Evolutionary conservation across 2,329 filamentous ascomycete genomes (phyloP), one percentile per base, ranked within the genome.

Genomic region (Zymoseptoria tritici): DNA sequence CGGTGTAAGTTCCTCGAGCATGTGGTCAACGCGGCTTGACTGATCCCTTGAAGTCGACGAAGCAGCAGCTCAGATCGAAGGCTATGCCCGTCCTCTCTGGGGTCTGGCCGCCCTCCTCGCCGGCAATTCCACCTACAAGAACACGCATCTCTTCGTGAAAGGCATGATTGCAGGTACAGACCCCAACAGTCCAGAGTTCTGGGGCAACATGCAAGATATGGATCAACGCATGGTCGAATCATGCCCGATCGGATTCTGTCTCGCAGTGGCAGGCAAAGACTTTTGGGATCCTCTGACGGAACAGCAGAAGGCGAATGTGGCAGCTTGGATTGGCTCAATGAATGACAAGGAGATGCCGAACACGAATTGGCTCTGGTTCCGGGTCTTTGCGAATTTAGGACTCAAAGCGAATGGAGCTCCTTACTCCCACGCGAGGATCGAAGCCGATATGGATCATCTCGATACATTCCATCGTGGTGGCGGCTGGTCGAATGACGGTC

Each of bases 211-310:
- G 64, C 81, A 85, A 64, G 88, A 91, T 69, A 85, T 87, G 59
- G 89, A 92, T 69, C 89, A 92, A 77, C 79, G 89, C 24, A 92
- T 92, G 89, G 89, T 92, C 2, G 89, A 93, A 72, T 90, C 91
- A 81, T 91, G 88, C 70, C 88, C 89, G 0, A 80, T 92, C 60
- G 89, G 89, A 0, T 92, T 85, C 68, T 84, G 88, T 1, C 78
- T 93, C 57, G 88, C 87, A 31, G 85, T 91, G 56, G 87, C 85
- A 36, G 78, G 80, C 26, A 75, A 72, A 77, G 80, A 71, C 66
- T 81, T 91, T 60, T 91, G 88, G 87, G 78, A 85, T 13, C 83
- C 81, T 1, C 76, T 92, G 67, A 83, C 80, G 2, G 80, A 81
- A 16, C 79, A 79, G 64, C 83, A 90, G 70, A 84, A 81, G 67